These are phyloP conservation scores for Lichtheimia ornata DNA, from an alignment of 371 early-diverging fungal genomes.

Conservation along the genomic window DNA sequence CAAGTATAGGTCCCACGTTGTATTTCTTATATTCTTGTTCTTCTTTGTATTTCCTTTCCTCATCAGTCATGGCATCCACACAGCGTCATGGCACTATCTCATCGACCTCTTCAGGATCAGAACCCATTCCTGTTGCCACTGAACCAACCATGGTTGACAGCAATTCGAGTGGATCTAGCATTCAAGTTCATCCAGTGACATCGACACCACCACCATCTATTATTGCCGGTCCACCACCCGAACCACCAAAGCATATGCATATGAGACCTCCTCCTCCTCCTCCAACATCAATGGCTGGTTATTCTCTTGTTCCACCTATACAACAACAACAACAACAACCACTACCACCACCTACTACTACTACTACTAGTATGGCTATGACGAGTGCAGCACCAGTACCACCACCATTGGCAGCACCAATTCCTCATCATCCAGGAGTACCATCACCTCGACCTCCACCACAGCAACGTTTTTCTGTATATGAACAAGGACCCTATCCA, in stretches of 20 bases:
- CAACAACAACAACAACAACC: too few relatives aligned
- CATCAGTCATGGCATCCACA: too few relatives aligned
- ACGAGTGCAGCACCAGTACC: not conserved
- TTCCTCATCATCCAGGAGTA: not conserved
- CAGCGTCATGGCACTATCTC: too few relatives aligned
- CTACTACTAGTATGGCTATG: too few relatives aligned
- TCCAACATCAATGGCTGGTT: not conserved
- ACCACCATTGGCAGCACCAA: not conserved
- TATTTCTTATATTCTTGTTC: too few relatives aligned
- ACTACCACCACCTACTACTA: not conserved
- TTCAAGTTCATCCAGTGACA: slow-evolving; percentile 1
- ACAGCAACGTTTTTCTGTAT: not conserved
- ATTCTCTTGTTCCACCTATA: not conserved
- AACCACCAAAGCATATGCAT: slow-evolving; percentile 1
- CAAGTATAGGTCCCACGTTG: too few relatives aligned
- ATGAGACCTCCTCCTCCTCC: not conserved
- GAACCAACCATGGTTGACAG: not conserved
- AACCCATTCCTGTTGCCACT: too few relatives aligned
- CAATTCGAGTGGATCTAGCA: slow-evolving; percentile 1
- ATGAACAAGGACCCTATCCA: too few relatives aligned
- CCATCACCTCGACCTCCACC: not conserved
- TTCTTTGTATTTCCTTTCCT: too few relatives aligned
- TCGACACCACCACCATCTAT: not conserved
- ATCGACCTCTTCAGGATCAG: too few relatives aligned
- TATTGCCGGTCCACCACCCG: not conserved